Conservation (phyloP, 441 rosid species). For the Adansonia madagascariensis region DNA sequence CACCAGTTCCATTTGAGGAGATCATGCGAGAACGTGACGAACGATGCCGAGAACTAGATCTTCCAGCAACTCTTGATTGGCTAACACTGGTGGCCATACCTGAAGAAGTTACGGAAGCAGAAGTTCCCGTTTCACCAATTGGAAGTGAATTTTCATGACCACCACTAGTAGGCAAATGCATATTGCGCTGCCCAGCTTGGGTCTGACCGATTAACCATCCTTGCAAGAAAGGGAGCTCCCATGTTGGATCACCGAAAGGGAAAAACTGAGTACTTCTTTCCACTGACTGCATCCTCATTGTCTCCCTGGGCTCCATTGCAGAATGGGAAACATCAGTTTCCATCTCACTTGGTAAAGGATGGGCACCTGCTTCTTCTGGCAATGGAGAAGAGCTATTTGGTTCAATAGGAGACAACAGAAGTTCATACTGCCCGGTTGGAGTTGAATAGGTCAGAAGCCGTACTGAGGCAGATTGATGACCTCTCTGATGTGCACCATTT, state of each 20-base stretch:
- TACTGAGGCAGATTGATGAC: slow-evolving; percentile 49
- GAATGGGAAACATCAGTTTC: slow-evolving; percentile 47
- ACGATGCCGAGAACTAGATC: slow-evolving; percentile 57
- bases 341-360: slow-evolving; percentile 43
- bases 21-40: slow-evolving; percentile 48
- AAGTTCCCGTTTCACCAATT: slow-evolving; percentile 34
- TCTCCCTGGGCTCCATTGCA: slow-evolving; percentile 57
- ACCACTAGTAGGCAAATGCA: slow-evolving; percentile 48
- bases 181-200: slow-evolving; percentile 63
- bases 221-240: slow-evolving; percentile 88
- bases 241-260: slow-evolving; percentile 68
- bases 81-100: slow-evolving; percentile 41
- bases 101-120: slow-evolving; percentile 38
- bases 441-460: slow-evolving; percentile 56
- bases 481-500: slow-evolving; percentile 46
- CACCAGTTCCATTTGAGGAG: slow-evolving; percentile 50
- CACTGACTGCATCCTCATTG: slow-evolving; percentile 56
- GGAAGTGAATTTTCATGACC: slow-evolving; percentile 48
- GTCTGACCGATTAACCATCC: slow-evolving; percentile 92
- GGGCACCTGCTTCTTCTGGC: slow-evolving; percentile 47
- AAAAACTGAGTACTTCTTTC: slow-evolving; percentile 59
- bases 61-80: slow-evolving; percentile 57
- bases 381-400: slow-evolving; percentile 45
- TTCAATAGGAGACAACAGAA: slow-evolving; percentile 50
- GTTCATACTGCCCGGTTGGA: slow-evolving; percentile 60